Conservation (phyloP, 2,329 filamentous ascomycete genomes). For the Neocucurbitaria cava region DNA sequence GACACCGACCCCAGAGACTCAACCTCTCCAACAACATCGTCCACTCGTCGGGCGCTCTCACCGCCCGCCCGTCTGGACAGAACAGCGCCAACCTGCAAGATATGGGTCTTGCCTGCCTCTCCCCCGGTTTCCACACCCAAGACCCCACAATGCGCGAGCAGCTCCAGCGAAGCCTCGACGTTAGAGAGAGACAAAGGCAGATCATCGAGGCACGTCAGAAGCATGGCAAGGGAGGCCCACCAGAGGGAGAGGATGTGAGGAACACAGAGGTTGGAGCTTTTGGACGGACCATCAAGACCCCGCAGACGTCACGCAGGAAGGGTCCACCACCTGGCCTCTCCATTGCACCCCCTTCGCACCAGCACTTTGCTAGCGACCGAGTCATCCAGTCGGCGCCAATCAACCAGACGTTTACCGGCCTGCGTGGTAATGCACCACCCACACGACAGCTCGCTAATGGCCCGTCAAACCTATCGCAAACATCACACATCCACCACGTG, state of each 20-base stretch:
- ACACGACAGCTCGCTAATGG: constrained; percentile 82
- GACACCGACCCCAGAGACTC: constrained; percentile 77
- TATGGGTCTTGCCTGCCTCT: constrained; percentile 91
- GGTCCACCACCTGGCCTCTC: constrained; percentile 86
- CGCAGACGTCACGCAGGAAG: constrained; percentile 74
- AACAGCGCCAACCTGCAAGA: constrained; percentile 83
- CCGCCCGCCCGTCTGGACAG: constrained; percentile 74
- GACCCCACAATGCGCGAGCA: constrained; percentile 97
- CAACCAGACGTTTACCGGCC: constrained; percentile 92
- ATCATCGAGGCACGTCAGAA: constrained; percentile 95
- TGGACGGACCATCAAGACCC: constrained; percentile 66
- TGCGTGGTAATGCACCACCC: constrained; percentile 68
- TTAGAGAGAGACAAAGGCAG: constrained; percentile 90
- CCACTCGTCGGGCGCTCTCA: constrained; percentile 54
- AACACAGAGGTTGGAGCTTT: constrained; percentile 52
- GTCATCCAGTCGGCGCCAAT: constrained; percentile 97
- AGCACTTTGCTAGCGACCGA: constrained; percentile 90
- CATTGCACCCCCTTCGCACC: constrained; percentile 91
- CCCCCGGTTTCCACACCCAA: constrained; percentile 93
- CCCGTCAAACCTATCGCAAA: constrained; percentile 80
- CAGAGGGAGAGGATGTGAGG: constrained; percentile 38
- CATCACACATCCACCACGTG: constrained; percentile 88
- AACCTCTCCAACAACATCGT: constrained; percentile 69
- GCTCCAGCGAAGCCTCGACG: constrained; percentile 89
- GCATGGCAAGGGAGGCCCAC: constrained; percentile 63